Percentiles rank a stretch among this genome's conserved stretches.
Evolutionary conservation across 2,329 filamentous ascomycete genomes (phyloP).

Genomic region (Alternaria sp.): DNA sequence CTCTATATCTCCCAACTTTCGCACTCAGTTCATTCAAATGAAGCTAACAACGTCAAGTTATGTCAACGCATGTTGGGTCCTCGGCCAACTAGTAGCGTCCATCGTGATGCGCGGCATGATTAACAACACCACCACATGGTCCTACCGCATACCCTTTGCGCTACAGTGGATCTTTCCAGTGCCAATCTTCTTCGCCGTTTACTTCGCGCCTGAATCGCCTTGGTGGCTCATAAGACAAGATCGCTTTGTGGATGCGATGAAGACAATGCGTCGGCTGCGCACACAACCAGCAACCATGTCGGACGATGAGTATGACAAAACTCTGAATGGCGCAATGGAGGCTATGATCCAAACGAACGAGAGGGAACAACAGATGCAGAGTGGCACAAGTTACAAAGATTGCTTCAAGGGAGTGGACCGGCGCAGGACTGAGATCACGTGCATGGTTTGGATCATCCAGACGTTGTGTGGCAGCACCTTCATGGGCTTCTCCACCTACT

Average conservation of each 20-base stretch:
- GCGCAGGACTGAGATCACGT: constrained; percentile 76
- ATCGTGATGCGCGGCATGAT: constrained; percentile 71
- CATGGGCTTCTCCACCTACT: constrained; percentile 49
- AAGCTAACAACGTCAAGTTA: constrained; percentile 10
- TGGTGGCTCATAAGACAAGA: constrained; percentile 75
- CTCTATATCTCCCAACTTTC: not conserved
- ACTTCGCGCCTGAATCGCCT: constrained; percentile 70
- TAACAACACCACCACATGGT: constrained; percentile 63
- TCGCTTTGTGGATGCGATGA: constrained; percentile 66
- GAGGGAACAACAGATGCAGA: constrained; percentile 69
- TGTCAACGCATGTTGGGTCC: constrained; percentile 37
- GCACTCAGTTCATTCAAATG: not conserved
- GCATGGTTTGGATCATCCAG: constrained; percentile 54
- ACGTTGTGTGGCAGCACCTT: constrained; percentile 35
- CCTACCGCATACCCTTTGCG: constrained; percentile 67
- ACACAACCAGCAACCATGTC: constrained; percentile 11
- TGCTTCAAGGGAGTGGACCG: constrained; percentile 80
- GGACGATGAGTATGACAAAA: constrained; percentile 7
- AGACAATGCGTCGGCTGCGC: constrained; percentile 15
- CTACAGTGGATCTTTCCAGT: constrained; percentile 63
- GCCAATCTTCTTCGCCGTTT: constrained; percentile 67
- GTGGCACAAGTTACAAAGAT: constrained; percentile 74
- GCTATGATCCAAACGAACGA: constrained; percentile 85
- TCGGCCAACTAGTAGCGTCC: constrained; percentile 70
- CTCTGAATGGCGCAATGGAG: constrained; percentile 1